Evolutionary conservation across 169 alveolate species (phyloP), one percentile per base, ranked within the genome.

Genomic region (Babesia bigemina): DNA sequence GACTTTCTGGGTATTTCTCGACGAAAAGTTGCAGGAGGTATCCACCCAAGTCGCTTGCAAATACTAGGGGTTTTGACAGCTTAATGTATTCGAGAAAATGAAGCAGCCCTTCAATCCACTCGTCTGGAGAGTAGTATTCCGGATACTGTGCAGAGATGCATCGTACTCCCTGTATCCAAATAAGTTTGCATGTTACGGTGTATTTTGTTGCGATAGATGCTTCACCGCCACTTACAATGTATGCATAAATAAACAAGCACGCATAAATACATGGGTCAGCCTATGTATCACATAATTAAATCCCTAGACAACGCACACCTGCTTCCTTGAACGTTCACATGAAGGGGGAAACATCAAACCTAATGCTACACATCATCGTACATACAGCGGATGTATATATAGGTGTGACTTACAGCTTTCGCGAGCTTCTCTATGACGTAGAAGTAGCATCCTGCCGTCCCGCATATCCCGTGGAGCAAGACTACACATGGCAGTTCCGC

Each of bases 391-490:
- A 16, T 17, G 0, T 21, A 11, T 29, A 29, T 36, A 44, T 28
- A 47, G 11, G 50, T 1, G 26, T 17, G 11, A 71, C 78, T 48
- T 58, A 82, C 85, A 44, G 61, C 60, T 63, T 82, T 86, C 16
- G 87, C 52, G 56, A 89, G 58, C 36, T 58, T 53, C 56, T 86
- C 75, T 56, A 89, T 47, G 22, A 86, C 60, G 63, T 89, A 89
- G 78, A 89, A 89, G 56, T 85, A 89, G 70, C 91, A 89, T 24
- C 92, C 94, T 21, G 94, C 94, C 11, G 94, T 89, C n/a, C 94
- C 94, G 63, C 94, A 89, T 49, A 89, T 82, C 44, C 94, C 94
- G 58, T 89, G 94, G 28, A 89, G 69, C 50, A 89, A 83, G 44
- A 89, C 86, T 39, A 89, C 86, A 17, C 56, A 22, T n/a, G 71